Conservation (phyloP, 805 yeast genomes). For the Cyberlindnera euphorbiiphila region DNA sequence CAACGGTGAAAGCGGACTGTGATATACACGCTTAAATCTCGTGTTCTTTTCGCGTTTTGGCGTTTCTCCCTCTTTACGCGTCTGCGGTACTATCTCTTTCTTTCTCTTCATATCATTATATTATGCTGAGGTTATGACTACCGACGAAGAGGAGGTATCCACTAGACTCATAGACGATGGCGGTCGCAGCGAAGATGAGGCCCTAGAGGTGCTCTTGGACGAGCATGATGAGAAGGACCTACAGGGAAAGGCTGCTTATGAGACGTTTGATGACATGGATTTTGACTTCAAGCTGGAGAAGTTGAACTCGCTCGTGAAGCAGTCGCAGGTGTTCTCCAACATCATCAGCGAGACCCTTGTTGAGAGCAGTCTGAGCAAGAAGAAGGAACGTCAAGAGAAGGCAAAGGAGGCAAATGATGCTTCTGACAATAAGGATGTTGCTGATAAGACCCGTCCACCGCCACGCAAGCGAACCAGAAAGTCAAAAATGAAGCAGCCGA, state of each 20-base stretch:
- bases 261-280: constrained; percentile 38
- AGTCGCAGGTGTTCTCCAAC: constrained; percentile 82
- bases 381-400: constrained; percentile 24
- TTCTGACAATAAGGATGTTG: constrained; percentile 1
- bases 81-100: too few species aligned
- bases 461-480: constrained; percentile 21
- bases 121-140: not conserved
- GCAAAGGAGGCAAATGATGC: constrained; percentile 2
- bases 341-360: constrained; percentile 79
- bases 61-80: not conserved
- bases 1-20: not conserved
- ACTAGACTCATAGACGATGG: not conserved
- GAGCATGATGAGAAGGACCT: constrained; percentile 10
- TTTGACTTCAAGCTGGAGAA: constrained; percentile 59
- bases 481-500: constrained; percentile 10
- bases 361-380: constrained; percentile 40
- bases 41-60: not conserved
- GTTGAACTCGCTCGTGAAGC: constrained; percentile 72
- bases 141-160: constrained; percentile 1
- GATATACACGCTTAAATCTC: not conserved
- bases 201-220: constrained; percentile 17
- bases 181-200: constrained; percentile 19
- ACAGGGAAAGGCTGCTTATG: constrained; percentile 9
- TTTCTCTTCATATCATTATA: not conserved
- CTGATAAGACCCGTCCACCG: constrained; percentile 22